phyloP scores from a whole-genome alignment of 2,329 filamentous ascomycete genomes.

The Talaromyces piceae region DNA sequence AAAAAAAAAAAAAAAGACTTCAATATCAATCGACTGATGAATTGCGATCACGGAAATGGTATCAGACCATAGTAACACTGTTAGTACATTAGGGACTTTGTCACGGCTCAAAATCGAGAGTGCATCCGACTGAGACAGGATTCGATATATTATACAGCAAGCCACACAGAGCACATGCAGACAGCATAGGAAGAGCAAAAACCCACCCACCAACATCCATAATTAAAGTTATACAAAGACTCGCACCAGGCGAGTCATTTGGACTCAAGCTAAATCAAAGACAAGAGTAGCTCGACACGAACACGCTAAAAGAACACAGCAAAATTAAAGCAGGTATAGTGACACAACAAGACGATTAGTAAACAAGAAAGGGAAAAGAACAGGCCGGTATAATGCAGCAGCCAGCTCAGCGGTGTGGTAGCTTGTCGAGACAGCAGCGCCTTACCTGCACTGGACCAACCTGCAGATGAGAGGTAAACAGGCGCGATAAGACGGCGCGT shows the following conservation, averaged over 20 bases:
- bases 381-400: neutral
- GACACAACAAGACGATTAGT: too few species aligned
- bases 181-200: neutral
- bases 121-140: too few species aligned
- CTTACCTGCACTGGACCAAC: neutral
- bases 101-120: too few species aligned
- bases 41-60: too few species aligned
- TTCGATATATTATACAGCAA: neutral
- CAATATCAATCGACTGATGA: too few species aligned
- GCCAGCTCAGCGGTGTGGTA: neutral
- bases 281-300: neutral
- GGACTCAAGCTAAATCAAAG: neutral
- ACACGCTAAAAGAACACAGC: neutral
- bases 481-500: too few species aligned
- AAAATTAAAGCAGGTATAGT: too few species aligned
- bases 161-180: neutral
- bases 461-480: neutral
- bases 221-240: neutral
- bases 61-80: too few species aligned
- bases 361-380: neutral
- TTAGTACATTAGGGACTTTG: too few species aligned
- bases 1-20: too few species aligned
- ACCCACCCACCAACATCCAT: neutral
- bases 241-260: neutral
- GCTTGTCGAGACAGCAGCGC: too few species aligned